Percentiles rank a stretch among this genome's conserved stretches.
phyloP scores from a whole-genome alignment of 2,329 filamentous ascomycete genomes.

The Geosmithia flava region DNA sequence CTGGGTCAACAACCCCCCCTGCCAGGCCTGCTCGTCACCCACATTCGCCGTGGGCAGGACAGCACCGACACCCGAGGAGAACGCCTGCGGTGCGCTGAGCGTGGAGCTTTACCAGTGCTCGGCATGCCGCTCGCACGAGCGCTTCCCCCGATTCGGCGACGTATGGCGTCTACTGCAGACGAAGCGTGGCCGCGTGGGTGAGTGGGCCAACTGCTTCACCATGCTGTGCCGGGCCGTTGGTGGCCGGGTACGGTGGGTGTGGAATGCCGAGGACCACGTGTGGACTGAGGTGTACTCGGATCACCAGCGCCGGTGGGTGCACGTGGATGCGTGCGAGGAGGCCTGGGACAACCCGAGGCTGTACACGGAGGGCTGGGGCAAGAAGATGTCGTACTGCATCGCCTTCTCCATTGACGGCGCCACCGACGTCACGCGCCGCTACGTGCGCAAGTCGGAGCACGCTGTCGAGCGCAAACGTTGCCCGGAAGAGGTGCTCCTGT shows the following conservation, averaged over 20 bases:
- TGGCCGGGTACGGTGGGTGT: constrained; percentile 88
- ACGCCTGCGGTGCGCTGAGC: constrained; percentile 71
- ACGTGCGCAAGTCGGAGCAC: constrained; percentile 60
- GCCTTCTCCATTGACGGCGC: constrained; percentile 87
- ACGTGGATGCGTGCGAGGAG: constrained; percentile 90
- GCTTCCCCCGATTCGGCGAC: constrained; percentile 90
- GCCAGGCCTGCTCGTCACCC: constrained; percentile 67
- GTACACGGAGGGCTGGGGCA: constrained; percentile 90
- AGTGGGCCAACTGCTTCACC: constrained; percentile 98
- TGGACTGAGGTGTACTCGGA: constrained; percentile 98
- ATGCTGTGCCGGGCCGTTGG: constrained; percentile 95
- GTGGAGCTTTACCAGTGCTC: constrained; percentile 90
- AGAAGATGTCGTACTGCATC: constrained; percentile 94
- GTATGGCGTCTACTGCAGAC: constrained; percentile 88
- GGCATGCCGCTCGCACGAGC: constrained; percentile 66
- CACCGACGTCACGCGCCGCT: constrained; percentile 53
- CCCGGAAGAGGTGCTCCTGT: constrained; percentile 80
- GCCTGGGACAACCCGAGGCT: constrained; percentile 89
- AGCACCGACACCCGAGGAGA: constrained; percentile 77
- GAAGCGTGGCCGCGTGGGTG: constrained; percentile 72
- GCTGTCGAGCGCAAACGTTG: constrained; percentile 66
- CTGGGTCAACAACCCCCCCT: constrained; percentile 93
- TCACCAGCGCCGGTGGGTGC: constrained; percentile 88
- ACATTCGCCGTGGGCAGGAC: constrained; percentile 77
- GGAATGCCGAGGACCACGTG: constrained; percentile 94